Percentiles rank a stretch among this genome's conserved stretches.
These are phyloP conservation scores for Russula earlei DNA, from an alignment of 768 basidiomycete species.

Conservation along the genomic window DNA sequence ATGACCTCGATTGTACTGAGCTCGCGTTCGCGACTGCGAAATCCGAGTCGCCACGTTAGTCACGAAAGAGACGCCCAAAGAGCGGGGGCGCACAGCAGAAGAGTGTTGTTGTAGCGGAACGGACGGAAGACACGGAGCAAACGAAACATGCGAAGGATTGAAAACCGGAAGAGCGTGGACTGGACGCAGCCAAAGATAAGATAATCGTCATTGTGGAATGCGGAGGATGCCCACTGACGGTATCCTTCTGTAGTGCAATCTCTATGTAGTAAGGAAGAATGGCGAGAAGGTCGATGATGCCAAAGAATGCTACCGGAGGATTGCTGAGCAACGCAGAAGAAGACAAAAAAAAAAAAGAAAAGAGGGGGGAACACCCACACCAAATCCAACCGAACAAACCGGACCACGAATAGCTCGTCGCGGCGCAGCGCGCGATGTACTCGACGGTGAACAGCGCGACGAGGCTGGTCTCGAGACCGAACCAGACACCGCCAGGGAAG, in stretches of 20 bases:
- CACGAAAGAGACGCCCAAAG: not conserved
- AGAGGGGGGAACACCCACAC: conserved; percentile 37
- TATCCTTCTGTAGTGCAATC: conserved; percentile 74
- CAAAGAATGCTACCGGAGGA: conserved; percentile 61
- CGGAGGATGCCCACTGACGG: conserved; percentile 38
- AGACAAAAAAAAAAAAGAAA: not conserved
- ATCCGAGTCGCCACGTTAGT: not conserved
- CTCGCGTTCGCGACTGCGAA: not conserved
- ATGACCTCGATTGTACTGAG: conserved; percentile 82
- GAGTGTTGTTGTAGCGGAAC: conserved; percentile 75
- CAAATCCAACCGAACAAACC: conserved; percentile 54
- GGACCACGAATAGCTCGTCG: conserved; percentile 64
- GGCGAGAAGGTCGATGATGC: conserved; percentile 75
- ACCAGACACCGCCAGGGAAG: conserved; percentile 64
- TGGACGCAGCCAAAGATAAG: conserved; percentile 23
- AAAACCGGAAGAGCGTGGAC: conserved; percentile 85
- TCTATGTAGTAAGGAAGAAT: conserved; percentile 89
- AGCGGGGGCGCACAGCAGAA: conserved; percentile 48
- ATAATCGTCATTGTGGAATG: not conserved
- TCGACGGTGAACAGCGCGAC: conserved; percentile 85
- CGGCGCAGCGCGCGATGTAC: conserved; percentile 60
- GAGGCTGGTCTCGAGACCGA: conserved; percentile 77
- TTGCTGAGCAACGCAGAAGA: not conserved
- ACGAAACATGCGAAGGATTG: conserved; percentile 84
- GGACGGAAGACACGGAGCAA: conserved; percentile 83